Evolutionary conservation across 768 basidiomycete species (phyloP).

Genomic region (Pholiota microspora): DNA sequence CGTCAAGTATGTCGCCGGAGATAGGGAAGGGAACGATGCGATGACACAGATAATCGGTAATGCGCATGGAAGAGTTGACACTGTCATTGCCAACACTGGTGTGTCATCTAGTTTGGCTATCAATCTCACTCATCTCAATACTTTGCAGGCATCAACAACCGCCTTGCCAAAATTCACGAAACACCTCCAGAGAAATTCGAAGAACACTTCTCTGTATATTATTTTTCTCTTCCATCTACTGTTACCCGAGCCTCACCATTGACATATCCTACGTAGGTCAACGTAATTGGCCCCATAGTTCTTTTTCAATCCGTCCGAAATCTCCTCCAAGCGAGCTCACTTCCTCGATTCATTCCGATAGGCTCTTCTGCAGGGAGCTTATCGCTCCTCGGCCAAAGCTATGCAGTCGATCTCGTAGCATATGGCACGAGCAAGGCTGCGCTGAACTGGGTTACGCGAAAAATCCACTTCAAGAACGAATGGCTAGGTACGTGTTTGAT

Average conservation of each 20-base stretch:
- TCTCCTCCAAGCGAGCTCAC: not conserved
- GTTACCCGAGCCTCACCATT: not conserved
- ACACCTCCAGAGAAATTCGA: not conserved
- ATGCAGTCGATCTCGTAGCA: not conserved
- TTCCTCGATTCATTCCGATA: not conserved
- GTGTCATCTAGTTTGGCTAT: not conserved
- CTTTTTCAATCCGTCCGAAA: not conserved
- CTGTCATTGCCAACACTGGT: slow-evolving; percentile 8
- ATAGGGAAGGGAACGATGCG: not conserved
- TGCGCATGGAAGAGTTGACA: slow-evolving; percentile 1
- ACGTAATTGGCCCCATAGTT: not conserved
- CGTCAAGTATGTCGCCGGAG: not conserved
- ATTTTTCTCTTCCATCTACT: not conserved
- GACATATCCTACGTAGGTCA: not conserved
- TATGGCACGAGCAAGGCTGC: not conserved
- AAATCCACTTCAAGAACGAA: not conserved
- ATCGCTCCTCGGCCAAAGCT: no score
- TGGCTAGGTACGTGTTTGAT: not conserved
- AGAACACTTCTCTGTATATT: not conserved
- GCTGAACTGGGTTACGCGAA: not conserved
- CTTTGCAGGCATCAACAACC: not conserved
- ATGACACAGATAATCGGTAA: not conserved
- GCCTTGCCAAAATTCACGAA: not conserved
- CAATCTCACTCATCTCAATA: not conserved
- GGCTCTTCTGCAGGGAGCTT: not conserved